Conservation (phyloP, 1,284 basidiomycete genomes). For the Microbotryomycetes sp. region DNA sequence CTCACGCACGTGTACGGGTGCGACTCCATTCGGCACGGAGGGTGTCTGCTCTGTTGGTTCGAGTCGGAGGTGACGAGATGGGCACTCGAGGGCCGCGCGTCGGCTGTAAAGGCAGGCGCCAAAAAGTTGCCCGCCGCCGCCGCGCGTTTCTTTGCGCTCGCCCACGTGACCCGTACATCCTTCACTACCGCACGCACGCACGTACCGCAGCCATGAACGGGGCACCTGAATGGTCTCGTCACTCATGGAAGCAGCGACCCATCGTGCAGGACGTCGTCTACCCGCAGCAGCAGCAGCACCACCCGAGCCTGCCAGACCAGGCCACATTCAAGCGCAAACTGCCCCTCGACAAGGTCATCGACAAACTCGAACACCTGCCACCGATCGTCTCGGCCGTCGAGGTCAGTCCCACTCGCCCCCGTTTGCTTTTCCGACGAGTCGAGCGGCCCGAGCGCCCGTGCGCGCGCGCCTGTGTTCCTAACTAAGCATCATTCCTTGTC, state of each 20-base stretch:
- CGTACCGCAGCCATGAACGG: no score
- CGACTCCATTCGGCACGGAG: background rate
- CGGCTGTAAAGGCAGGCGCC: no score
- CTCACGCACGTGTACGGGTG: conserved; percentile 76
- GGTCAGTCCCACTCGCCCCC: conserved; percentile 49
- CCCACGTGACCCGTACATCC: no score
- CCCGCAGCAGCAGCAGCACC: background rate
- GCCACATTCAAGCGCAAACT: conserved; percentile 43
- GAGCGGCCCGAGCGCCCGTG: conserved; percentile 4
- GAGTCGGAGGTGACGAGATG: no score
- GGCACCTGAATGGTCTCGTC: conserved; percentile 52
- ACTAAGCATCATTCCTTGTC: background rate
- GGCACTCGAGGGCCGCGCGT: no score
- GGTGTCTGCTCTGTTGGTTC: background rate
- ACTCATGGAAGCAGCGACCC: conserved; percentile 57
- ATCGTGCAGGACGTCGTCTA: conserved; percentile 52
- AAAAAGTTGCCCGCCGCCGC: no score
- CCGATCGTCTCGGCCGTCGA: conserved; percentile 84
- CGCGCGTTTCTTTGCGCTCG: no score
- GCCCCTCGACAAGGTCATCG: conserved; percentile 51
- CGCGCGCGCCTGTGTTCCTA: background rate
- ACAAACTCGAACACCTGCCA: conserved; percentile 65
- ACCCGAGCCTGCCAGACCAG: conserved; percentile 34
- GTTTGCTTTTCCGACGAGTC: background rate
- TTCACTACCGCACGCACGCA: no score